A percentile compares a stretch with the other conserved stretches of the same genome.
phyloP scores from a whole-genome alignment of 2,329 filamentous ascomycete genomes.

The Aspergillus phoenicis region DNA sequence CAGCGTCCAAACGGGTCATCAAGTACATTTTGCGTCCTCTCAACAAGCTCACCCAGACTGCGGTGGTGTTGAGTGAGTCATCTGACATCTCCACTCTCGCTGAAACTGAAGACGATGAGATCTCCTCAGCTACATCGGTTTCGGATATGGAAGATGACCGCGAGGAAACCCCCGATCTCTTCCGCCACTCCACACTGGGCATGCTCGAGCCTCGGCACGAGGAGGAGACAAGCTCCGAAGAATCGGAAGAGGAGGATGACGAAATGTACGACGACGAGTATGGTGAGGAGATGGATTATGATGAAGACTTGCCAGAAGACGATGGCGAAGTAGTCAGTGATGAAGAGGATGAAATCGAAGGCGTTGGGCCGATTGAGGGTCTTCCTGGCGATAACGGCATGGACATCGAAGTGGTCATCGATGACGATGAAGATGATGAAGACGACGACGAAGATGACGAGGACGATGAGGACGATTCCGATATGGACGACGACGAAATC shows the following conservation, averaged over 20 bases:
- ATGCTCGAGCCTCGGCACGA: conserved; percentile 86
- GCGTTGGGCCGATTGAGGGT: conserved; percentile 73
- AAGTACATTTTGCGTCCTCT: conserved; percentile 94
- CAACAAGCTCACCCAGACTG: conserved; percentile 82
- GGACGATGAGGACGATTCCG: conserved; percentile 62
- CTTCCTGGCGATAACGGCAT: conserved; percentile 62
- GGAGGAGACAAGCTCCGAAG: conserved; percentile 76
- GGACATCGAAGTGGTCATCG: conserved; percentile 88
- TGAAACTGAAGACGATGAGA: conserved; percentile 80
- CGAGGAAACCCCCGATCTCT: conserved; percentile 94
- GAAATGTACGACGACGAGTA: conserved; percentile 94
- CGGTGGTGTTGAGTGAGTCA: conserved; percentile 78
- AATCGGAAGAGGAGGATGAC: conserved; percentile 71
- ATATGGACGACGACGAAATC: conserved; percentile 58
- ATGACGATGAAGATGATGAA: conserved; percentile 65
- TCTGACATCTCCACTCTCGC: conserved; percentile 71
- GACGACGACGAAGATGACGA: conserved; percentile 65
- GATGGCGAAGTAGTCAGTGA: conserved; percentile 88
- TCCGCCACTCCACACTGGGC: conserved; percentile 91
- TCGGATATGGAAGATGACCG: conserved; percentile 84
- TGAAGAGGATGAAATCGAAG: conserved; percentile 78
- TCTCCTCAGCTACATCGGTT: conserved; percentile 82
- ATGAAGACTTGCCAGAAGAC: conserved; percentile 76
- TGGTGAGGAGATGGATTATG: conserved; percentile 89
- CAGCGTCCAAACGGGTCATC: conserved; percentile 87